phyloP scores from a whole-genome alignment of 2,329 filamentous ascomycete genomes.

The Colletotrichum falcatum region DNA sequence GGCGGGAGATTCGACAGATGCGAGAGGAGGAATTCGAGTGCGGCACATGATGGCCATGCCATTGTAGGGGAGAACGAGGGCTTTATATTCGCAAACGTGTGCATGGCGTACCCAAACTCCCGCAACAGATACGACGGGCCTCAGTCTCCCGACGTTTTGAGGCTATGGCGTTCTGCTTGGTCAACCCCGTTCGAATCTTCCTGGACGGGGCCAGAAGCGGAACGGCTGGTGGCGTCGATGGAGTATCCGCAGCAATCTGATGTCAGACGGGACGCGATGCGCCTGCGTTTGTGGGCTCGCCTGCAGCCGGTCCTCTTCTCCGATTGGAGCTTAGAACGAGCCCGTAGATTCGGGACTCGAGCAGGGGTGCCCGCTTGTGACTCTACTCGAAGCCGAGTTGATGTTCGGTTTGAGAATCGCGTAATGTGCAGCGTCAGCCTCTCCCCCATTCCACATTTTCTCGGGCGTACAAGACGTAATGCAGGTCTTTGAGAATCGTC shows the following conservation, averaged over 20 bases:
- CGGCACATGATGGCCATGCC: neutral
- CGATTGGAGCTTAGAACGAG: slow-evolving; percentile 1
- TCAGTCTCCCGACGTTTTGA: neutral
- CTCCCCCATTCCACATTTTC: rapidly evolving
- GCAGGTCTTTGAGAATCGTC: rapidly evolving
- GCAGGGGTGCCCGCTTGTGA: neutral
- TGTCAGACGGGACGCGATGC: neutral
- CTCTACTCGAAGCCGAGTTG: neutral
- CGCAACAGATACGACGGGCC: neutral
- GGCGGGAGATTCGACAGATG: neutral
- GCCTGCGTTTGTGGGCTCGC: neutral
- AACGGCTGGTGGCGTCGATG: neutral
- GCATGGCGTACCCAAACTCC: neutral
- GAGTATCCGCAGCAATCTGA: neutral
- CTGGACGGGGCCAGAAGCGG: neutral
- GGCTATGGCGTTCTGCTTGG: too few species aligned
- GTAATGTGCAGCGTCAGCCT: neutral
- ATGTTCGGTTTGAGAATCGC: neutral
- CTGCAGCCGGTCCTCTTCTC: neutral
- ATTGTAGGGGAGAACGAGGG: too few species aligned
- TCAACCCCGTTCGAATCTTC: too few species aligned
- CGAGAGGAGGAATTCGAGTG: neutral
- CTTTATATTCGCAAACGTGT: neutral
- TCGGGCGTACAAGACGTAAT: neutral
- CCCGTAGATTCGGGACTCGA: neutral